Conservation (phyloP, 192 early-diverging fungal species). For the Backusella australiensis region DNA sequence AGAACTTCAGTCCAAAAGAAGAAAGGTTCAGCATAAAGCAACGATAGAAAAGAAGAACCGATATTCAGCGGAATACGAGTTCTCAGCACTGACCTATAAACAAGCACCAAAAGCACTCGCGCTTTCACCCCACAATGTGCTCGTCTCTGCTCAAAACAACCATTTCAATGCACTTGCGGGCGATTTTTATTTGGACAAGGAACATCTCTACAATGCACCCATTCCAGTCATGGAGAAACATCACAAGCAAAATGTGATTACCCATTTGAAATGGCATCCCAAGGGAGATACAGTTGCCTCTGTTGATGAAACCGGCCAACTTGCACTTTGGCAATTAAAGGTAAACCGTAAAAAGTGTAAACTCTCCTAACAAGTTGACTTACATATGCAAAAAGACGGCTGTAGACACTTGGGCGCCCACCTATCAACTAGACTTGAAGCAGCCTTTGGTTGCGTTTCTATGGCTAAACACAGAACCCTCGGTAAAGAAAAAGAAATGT, state of each 20-base stretch:
- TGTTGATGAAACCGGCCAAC: slow-evolving; percentile 34
- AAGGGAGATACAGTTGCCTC: slow-evolving; percentile 29
- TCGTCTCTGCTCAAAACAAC: slow-evolving; percentile 14
- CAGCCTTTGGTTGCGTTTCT: slow-evolving; percentile 32
- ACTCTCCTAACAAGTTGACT: background rate
- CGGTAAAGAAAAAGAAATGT: slow-evolving; percentile 6
- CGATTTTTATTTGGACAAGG: slow-evolving; percentile 18
- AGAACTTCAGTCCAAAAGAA: background rate
- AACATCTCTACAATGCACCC: slow-evolving; percentile 1
- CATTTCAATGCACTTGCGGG: slow-evolving; percentile 14
- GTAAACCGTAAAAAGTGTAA: slow-evolving; percentile 8
- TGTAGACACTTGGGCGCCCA: slow-evolving; percentile 20
- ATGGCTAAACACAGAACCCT: slow-evolving; percentile 34
- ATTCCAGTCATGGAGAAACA: slow-evolving; percentile 19
- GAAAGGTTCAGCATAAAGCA: background rate
- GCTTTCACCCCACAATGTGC: slow-evolving; percentile 1
- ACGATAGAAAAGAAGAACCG: background rate
- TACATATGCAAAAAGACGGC: slow-evolving; percentile 10
- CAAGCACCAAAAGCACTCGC: slow-evolving; percentile 18
- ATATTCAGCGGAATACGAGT: slow-evolving; percentile 13
- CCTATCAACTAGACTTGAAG: slow-evolving; percentile 21
- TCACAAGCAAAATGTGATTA: slow-evolving; percentile 30
- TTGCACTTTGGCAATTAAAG: slow-evolving; percentile 32
- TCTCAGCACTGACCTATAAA: slow-evolving; percentile 12
- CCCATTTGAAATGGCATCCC: slow-evolving; percentile 38